Evolutionary conservation across 345 rosid genomes (phyloP), one percentile per base, ranked within the genome.

Genomic region (Jatropha curcas): DNA sequence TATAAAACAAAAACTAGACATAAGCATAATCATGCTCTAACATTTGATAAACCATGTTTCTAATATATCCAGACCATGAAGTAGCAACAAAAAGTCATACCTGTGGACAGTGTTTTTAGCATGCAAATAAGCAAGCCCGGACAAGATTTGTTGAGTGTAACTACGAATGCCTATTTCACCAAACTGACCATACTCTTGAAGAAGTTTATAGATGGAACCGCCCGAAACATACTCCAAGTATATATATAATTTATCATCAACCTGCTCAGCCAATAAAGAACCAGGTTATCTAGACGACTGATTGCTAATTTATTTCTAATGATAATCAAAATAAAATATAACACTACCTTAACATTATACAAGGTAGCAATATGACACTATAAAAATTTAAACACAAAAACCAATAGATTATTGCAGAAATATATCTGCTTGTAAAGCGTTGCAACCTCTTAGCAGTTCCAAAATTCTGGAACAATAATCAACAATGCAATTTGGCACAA

Each of bases 191-290:
- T 90, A 90, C 7, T 90, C 96, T 81, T 86, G 92, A 61, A 90
- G 96, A 71, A 90, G 79, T 82, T 87, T 90, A 81, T 90, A 87
- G 50, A 90, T 90, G 60, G 96, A 90, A 34, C 96, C 96, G 70
- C 90, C 96, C 71, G 96, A 88, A 35, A 88, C 90, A 76, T 88
- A 90, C 85, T 90, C 92, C 68, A 90, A 81, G 83, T 87, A 90
- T 73, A 90, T 90, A 68, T 88, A 90, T 48, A 90, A 80, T 66
- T 71, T 86, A 73, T 90, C 90, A 33, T 75, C 93, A 55, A 87
- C 88, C 92, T 90, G 88, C 48, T 65, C 58, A 67, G 13, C 22
- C n/a, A 16, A 68, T n/a, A 64, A 57, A 9, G 39, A 24, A 53
- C 37, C 24, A 50, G 35, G 30, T 1, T 10, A 71, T 48, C n/a